These are phyloP conservation scores for Achaetomium macrosporum DNA, from an alignment of 2,329 filamentous ascomycete species.

Conservation along the genomic window DNA sequence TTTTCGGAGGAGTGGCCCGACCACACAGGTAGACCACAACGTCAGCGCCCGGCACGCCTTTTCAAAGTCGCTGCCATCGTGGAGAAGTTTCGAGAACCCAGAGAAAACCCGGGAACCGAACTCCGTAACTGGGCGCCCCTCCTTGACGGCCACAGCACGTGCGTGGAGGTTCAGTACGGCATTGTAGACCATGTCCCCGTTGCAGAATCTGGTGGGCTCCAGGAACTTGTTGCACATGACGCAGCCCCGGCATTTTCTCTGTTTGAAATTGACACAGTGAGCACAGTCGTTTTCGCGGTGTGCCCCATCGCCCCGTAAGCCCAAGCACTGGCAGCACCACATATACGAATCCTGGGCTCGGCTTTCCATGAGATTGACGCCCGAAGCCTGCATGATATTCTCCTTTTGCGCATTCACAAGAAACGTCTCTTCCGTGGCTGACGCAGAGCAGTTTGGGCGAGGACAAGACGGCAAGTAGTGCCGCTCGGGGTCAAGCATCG, in stretches of 20 bases:
- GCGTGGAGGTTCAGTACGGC: not conserved
- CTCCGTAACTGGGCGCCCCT: not conserved
- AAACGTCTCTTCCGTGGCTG: not conserved
- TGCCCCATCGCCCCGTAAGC: not conserved
- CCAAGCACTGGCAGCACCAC: conserved; percentile 3
- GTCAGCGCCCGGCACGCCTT: too few species aligned
- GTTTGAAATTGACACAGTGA: not conserved
- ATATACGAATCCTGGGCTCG: not conserved
- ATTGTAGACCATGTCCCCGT: not conserved
- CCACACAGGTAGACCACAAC: too few species aligned
- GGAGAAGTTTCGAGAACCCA: too few species aligned
- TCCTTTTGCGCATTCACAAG: not conserved
- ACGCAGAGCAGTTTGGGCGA: not conserved
- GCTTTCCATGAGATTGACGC: conserved; percentile 1
- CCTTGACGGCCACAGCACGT: not conserved
- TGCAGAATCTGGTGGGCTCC: not conserved
- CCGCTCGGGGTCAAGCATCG: not conserved
- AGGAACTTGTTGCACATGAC: conserved; percentile 3
- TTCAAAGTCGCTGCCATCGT: too few species aligned
- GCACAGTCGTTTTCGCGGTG: not conserved
- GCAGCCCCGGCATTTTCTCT: not conserved
- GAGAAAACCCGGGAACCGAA: too few species aligned
- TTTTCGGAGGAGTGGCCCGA: too few species aligned
- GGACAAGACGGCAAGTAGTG: not conserved
- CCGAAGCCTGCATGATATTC: not conserved